Evolutionary conservation across 1,139 yeast genomes (phyloP).

Genomic region (Geotrichum restrictum): DNA sequence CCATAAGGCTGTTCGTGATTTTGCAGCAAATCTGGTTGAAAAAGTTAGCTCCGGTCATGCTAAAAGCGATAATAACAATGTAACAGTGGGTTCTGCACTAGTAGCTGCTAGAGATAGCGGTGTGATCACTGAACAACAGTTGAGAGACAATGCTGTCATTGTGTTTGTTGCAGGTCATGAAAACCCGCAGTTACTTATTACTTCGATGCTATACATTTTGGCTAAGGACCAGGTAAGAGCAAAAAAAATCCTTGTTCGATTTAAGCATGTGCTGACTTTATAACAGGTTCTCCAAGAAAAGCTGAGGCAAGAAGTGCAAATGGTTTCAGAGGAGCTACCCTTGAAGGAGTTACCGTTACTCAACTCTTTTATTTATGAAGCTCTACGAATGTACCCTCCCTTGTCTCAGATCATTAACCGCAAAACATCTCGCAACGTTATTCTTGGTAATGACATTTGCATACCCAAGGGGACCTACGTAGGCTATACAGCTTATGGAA

Average conservation of each 20-base stretch:
- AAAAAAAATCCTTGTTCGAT: slow-evolving; percentile 37
- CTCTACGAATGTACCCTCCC: slow-evolving; percentile 55
- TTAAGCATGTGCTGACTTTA: slow-evolving; percentile 26
- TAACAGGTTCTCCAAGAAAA: slow-evolving; percentile 8
- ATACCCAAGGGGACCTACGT: slow-evolving; percentile 55
- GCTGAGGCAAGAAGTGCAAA: slow-evolving; percentile 14
- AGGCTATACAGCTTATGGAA: slow-evolving; percentile 55
- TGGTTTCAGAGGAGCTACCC: slow-evolving; percentile 10
- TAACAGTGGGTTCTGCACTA: slow-evolving; percentile 39
- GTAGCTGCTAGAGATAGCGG: slow-evolving; percentile 42
- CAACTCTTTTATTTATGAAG: slow-evolving; percentile 48
- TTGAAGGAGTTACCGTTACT: slow-evolving; percentile 33
- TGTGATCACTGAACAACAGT: slow-evolving; percentile 45
- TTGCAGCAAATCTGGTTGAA: slow-evolving; percentile 41
- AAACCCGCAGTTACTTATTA: slow-evolving; percentile 53
- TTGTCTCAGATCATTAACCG: slow-evolving; percentile 57
- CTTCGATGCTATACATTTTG: slow-evolving; percentile 48
- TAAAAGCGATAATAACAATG: slow-evolving; percentile 30
- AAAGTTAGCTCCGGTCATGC: slow-evolving; percentile 30
- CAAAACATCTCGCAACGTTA: slow-evolving; percentile 41
- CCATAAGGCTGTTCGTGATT: slow-evolving; percentile 44
- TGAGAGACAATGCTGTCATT: slow-evolving; percentile 56
- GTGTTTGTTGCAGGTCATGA: slow-evolving; percentile 60
- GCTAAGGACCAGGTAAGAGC: slow-evolving; percentile 39
- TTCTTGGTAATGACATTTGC: slow-evolving; percentile 43